Evolutionary conservation across 2,329 filamentous ascomycete species (phyloP), one percentile per base, ranked within the genome.

Genomic region (Aureobasidium sp.): DNA sequence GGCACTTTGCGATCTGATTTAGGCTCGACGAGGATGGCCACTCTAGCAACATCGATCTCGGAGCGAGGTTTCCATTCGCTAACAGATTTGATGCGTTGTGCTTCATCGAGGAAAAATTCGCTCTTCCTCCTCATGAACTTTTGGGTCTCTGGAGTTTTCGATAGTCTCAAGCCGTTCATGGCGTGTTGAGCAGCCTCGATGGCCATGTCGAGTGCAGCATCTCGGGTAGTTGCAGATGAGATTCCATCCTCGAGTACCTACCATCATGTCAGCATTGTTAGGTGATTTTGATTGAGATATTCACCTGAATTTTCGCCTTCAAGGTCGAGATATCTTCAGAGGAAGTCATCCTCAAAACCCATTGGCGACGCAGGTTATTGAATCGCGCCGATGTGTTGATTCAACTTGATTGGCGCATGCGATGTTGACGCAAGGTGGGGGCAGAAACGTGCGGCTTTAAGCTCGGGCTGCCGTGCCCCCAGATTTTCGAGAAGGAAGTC

Each of bases 101-200:
- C 92, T 62, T 81, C 77, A 4, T 79, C 81, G 63, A 96, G 81
- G 53, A 95, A 77, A 54, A 85, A 80, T 33, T 67, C 84, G 80
- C 73, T 86, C 75, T 82, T 80, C 43, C 77, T 75, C 66, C 84
- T 89, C 60, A 95, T 87, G 4, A 74, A 71, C 13, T 55, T 64
- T 27, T 49, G 40, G 2, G 38, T 42, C 13, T 19, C 33, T n/a
- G 82, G 74, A 55, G 75, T 78, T n/a, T 77, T 73, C 6, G 86
- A 81, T 62, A 88, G 77, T 62, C 78, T 79, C 57, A 89, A 77
- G 2, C 89, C 89, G 68, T 84, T 83, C 84, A 96, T 89, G 66
- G 94, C 92, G 54, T 88, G 77, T 70, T 96, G 90, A 23, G 86
- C 88, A 4, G 88, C 89, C 64, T 81, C 78, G 69, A 96, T 90